Base-by-base conservation (phyloP, 2,329 filamentous ascomycete genomes). In the Fusarium sulawesiense region DNA sequence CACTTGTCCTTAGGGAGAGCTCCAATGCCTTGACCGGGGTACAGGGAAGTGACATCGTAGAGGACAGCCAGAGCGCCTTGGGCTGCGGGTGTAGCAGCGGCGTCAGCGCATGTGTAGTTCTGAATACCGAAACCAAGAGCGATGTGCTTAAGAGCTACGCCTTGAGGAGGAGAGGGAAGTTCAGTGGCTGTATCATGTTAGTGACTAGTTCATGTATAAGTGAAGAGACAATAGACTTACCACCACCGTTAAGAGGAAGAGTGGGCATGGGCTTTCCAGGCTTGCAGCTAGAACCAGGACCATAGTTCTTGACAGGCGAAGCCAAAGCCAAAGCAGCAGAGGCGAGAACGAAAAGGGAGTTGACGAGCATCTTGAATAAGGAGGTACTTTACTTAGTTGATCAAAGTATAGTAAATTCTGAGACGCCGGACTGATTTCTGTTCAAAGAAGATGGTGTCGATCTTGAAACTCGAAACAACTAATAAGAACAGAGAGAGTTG, bases 71-170 rank as follows among this genome's bases (percentile, higher is more conserved):
- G 80, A 48, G 88, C 88, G 47, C 88, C 88, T 21, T 80, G 77
- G n/a, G 83, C 78, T 8, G 73, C 73, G 30, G 83, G 80, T 0
- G 73, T 70, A 12, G 79, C 77, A 18, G 76, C 77, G 4, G 77
- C 76, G 4, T 74, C 63, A n/a, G 71, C 68, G 79, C 89, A 92
- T 40, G 87, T 89, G 82, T 92, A 92, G 84, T 92, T 92, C 75
- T 92, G 89, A 73, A 89, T 86, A 60, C 89, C 89, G 72, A 89
- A 85, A 71, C 89, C 89, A 44, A 92, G 79, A 59, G 83, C 84
- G 66, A 92, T 86, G 80, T 85, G 80, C 76, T 86, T 84, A 40
- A 89, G 80, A 7, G 76, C 76, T 45, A 81, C 73, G 66, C 75
- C 75, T 12, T 78, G 65, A 4, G 83, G 69, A 2, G 82, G 82